These are phyloP conservation scores for Lepraria neglecta DNA, from an alignment of 495 filamentous ascomycete genomes.

Conservation along the genomic window DNA sequence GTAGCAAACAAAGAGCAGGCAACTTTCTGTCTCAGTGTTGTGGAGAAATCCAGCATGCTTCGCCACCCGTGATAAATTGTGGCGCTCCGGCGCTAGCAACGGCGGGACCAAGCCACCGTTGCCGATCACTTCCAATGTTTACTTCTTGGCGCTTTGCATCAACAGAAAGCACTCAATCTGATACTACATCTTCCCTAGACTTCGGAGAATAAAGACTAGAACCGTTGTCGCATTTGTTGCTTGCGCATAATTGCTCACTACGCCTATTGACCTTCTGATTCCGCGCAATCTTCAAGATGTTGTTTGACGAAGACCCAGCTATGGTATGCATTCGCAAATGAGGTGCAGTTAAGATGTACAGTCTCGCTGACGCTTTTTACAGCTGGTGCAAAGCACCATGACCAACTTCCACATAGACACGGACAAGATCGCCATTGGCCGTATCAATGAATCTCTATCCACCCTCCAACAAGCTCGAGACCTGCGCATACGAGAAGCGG, in stretches of 20 bases:
- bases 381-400: constrained; percentile 87
- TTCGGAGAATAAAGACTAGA: background rate
- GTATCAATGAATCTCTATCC: constrained; percentile 75
- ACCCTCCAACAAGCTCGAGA: constrained; percentile 73
- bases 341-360: background rate
- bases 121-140: constrained; percentile 24
- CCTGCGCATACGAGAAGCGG: constrained; percentile 65
- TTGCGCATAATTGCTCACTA: no score
- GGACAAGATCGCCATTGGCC: constrained; percentile 78
- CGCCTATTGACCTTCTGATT: background rate
- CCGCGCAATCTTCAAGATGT: constrained; percentile 53
- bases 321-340: constrained; percentile 49
- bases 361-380: constrained; percentile 26
- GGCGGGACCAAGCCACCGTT: background rate
- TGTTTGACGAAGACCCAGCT: constrained; percentile 93
- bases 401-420: constrained; percentile 89
- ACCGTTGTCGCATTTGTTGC: background rate
- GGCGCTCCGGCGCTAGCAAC: constrained; percentile 7
- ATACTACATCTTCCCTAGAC: no score
- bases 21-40: background rate
- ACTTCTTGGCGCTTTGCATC: constrained; percentile 10
- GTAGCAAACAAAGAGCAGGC: background rate
- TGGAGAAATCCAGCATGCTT: background rate
- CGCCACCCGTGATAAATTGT: background rate
- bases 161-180: background rate